Evolutionary conservation across 768 basidiomycete species (phyloP), one percentile per base, ranked within the genome.

Genomic region (Suillus lakei): DNA sequence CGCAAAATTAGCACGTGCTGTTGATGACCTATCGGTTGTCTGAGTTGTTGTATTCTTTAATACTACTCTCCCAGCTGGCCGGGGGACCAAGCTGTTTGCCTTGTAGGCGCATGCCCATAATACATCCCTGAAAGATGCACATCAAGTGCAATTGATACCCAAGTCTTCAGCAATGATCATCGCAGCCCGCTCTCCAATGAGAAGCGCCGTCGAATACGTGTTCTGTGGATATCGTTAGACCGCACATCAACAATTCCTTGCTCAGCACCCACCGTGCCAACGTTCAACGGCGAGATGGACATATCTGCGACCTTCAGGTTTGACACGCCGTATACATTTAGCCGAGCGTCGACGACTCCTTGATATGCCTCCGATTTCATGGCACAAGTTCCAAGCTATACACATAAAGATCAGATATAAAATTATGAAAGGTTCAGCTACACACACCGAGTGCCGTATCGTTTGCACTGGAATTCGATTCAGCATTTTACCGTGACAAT

Each of bases 301-400:
- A 83, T 48, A 81, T 84, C 88, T 54, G 85, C 87, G 30, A 91
- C 83, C 71, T 90, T 88, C 60, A 91, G 76, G 34, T 82, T 82
- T 67, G 77, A 67, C 1, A 86, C 80, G 0, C 87, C 88, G 66
- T 91, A 89, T 15, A 91, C 88, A 66, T 87, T 87, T 46, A 91
- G 74, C n/a, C 77, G 77, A 34, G 83, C 61, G 69, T 91, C 87
- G 9, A 91, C 86, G 4, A 91, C 90, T 16, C 89, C 89, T 5
- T 82, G 84, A 46, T 81, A 63, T 21, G 84, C 80, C 23, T 83
- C 81, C 4, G 87, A 81, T 71, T 88, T 89, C 89, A 91, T 90
- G 1, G 87, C 84, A 64, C 88, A 90, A 0, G 88, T 90, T 44
- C 88, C 88, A 16, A 88, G 78, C 87, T 89, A 63, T 1, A 48